Evolutionary conservation across 768 basidiomycete genomes (phyloP).

Genomic region (Pisolithus marmoratus): DNA sequence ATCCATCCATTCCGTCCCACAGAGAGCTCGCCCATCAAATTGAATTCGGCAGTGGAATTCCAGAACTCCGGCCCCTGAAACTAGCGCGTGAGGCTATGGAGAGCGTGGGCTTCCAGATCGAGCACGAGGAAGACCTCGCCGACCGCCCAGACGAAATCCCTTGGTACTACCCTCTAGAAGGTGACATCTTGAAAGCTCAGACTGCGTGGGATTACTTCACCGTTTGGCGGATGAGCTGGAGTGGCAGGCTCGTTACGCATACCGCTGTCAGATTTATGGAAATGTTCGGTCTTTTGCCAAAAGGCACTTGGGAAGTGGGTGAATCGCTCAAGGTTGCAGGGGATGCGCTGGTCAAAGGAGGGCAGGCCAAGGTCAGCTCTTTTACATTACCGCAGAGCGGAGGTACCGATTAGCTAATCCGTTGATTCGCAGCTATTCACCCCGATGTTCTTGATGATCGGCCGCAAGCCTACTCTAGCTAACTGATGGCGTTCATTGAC

Average conservation of each 20-base stretch:
- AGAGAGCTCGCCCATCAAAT: slow-evolving; percentile 88
- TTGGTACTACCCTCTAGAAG: slow-evolving; percentile 98
- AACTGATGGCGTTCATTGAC: neutral
- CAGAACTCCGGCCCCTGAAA: slow-evolving; percentile 84
- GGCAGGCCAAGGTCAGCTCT: slow-evolving; percentile 67
- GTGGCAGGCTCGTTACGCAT: slow-evolving; percentile 80
- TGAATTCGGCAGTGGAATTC: slow-evolving; percentile 94
- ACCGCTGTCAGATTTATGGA: slow-evolving; percentile 75
- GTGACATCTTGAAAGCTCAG: slow-evolving; percentile 88
- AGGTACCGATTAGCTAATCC: neutral
- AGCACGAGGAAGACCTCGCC: slow-evolving; percentile 92
- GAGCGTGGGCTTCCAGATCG: slow-evolving; percentile 79
- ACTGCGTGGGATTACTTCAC: slow-evolving; percentile 88
- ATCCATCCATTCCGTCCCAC: slow-evolving; percentile 79
- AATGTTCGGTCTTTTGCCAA: slow-evolving; percentile 73
- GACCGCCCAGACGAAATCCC: slow-evolving; percentile 69
- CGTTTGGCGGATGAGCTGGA: slow-evolving; percentile 86
- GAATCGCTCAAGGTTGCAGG: slow-evolving; percentile 82
- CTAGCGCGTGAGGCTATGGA: slow-evolving; percentile 71
- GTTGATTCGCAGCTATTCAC: slow-evolving; percentile 61
- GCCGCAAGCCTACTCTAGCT: slow-evolving; percentile 40
- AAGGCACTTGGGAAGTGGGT: slow-evolving; percentile 88
- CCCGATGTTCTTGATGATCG: slow-evolving; percentile 78
- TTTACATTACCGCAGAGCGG: neutral
- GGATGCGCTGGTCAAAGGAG: slow-evolving; percentile 74